phyloP scores from a whole-genome alignment of 2,329 filamentous ascomycete species.

The Beauveria caledonica region DNA sequence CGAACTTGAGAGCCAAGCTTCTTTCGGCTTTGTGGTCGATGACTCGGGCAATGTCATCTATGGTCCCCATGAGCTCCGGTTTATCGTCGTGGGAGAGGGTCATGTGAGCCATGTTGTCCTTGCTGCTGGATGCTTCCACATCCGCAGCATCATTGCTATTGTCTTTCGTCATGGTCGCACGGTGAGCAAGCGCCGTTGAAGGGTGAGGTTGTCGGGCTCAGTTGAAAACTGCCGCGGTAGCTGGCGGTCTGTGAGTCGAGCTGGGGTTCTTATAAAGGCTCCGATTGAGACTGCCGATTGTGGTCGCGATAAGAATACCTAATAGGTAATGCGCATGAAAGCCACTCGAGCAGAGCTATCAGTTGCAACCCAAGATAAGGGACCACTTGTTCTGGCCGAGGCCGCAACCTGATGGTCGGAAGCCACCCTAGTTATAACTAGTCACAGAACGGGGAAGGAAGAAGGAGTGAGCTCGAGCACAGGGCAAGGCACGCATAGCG shows the following conservation, averaged over 20 bases:
- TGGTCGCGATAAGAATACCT: neutral
- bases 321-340: neutral
- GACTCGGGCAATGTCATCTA: slow-evolving; percentile 21
- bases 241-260: neutral
- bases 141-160: neutral
- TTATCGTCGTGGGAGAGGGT: slow-evolving; percentile 12
- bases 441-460: neutral
- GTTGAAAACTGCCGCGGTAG: neutral
- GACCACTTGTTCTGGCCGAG: neutral
- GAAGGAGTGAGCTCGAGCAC: neutral
- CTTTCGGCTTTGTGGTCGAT: slow-evolving; percentile 38
- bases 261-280: neutral
- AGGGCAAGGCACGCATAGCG: neutral
- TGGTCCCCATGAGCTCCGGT: slow-evolving; percentile 7
- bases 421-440: neutral
- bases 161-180: neutral
- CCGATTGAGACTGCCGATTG: neutral
- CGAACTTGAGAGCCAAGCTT: slow-evolving; percentile 45
- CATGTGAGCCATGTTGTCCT: neutral
- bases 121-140: slow-evolving; percentile 5
- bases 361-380: neutral
- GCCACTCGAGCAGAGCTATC: neutral
- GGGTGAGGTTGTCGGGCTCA: neutral
- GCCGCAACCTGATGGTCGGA: neutral
- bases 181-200: neutral